Evolutionary conservation across 495 filamentous ascomycete species (phyloP).

Genomic region (Talaromyces stipitatus): DNA sequence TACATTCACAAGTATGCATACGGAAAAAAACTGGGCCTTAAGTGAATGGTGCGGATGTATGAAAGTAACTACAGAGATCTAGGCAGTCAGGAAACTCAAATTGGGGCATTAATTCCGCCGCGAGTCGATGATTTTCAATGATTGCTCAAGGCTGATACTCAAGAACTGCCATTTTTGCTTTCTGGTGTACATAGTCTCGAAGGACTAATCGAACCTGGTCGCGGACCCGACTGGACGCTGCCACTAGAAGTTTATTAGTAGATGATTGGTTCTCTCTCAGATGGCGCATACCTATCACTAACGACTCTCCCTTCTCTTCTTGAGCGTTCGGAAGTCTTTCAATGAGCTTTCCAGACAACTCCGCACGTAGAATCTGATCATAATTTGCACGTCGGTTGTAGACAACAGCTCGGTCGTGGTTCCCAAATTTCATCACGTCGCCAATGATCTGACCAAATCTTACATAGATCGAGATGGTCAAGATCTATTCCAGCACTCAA

Average conservation of each 20-base stretch:
- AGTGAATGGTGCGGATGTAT: too few relatives aligned
- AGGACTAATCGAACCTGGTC: conserved; percentile 1
- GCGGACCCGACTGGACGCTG: not conserved
- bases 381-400: not conserved
- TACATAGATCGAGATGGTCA: too few relatives aligned
- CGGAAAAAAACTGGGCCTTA: too few relatives aligned
- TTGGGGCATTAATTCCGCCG: not conserved
- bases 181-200: conserved; percentile 4
- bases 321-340: not conserved
- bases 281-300: not conserved
- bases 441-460: too few relatives aligned
- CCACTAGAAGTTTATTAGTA: not conserved
- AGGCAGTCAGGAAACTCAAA: too few relatives aligned
- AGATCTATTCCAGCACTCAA: too few relatives aligned
- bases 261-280: not conserved
- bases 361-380: not conserved
- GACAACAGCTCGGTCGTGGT: not conserved
- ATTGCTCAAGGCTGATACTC: not conserved
- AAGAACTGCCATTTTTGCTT: not conserved
- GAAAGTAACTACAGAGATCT: too few relatives aligned
- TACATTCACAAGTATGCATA: too few relatives aligned
- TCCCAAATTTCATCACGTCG: not conserved
- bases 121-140: too few relatives aligned
- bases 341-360: not conserved
- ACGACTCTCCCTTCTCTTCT: conserved; percentile 1